Percentiles rank a stretch among this genome's conserved stretches.
phyloP scores from a whole-genome alignment of 345 rosid species.

The Euphorbia tirucalli region DNA sequence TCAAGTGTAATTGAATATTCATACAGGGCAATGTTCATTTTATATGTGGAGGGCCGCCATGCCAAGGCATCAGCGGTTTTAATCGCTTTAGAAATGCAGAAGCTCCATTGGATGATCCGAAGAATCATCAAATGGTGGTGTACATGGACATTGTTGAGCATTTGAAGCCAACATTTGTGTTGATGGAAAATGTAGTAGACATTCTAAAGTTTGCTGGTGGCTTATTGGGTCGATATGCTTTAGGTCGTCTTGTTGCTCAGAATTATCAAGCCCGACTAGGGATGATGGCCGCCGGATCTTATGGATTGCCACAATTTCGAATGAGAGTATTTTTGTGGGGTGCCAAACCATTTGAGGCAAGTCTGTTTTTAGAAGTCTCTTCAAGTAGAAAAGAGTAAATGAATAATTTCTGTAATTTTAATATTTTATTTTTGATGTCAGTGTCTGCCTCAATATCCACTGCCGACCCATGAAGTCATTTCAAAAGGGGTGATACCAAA shows the following conservation, averaged over 20 bases:
- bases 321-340: slow-evolving; percentile 52
- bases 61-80: slow-evolving; percentile 45
- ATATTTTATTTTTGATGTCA: slow-evolving; percentile 8
- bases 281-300: slow-evolving; percentile 43
- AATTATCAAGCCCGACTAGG: slow-evolving; percentile 47
- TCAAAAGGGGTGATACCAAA: slow-evolving; percentile 16
- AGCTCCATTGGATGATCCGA: slow-evolving; percentile 24
- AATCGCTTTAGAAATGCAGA: slow-evolving; percentile 34
- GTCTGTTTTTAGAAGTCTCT: not conserved
- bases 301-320: slow-evolving; percentile 44
- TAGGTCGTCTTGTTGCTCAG: slow-evolving; percentile 44
- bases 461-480: slow-evolving; percentile 44
- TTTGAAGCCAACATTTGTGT: slow-evolving; percentile 41
- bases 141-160: slow-evolving; percentile 22
- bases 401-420: too few species aligned
- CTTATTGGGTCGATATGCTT: slow-evolving; percentile 37
- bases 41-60: slow-evolving; percentile 46
- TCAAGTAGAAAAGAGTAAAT: not conserved
- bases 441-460: slow-evolving; percentile 47
- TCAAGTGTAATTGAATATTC: not conserved
- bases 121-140: slow-evolving; percentile 12
- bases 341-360: slow-evolving; percentile 36
- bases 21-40: slow-evolving; percentile 35
- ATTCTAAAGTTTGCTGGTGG: slow-evolving; percentile 41
- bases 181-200: slow-evolving; percentile 58